A percentile compares a stretch with the other conserved stretches of the same genome.
phyloP scores from a whole-genome alignment of 169 alveolate species.

The Toxoplasma gondii region DNA sequence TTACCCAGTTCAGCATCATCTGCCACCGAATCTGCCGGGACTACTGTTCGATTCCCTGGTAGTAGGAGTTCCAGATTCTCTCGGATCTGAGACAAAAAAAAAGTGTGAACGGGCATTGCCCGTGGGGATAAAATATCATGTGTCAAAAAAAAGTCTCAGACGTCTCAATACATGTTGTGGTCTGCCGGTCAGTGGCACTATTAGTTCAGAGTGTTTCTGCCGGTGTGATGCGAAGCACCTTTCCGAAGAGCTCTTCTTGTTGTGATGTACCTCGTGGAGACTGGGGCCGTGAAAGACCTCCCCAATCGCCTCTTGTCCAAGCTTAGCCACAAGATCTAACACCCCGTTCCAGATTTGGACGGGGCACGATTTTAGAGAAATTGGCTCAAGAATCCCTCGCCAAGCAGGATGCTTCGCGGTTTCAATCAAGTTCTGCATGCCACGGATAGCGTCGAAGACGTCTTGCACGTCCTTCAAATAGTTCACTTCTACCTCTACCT shows the following conservation, averaged over 20 bases:
- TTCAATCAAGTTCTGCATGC: constrained; percentile 24
- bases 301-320: constrained; percentile 18
- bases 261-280: neutral
- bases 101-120: neutral
- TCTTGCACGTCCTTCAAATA: constrained; percentile 42
- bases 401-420: neutral
- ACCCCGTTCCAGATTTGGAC: constrained; percentile 54
- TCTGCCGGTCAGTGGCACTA: too few relatives aligned
- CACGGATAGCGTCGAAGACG: constrained; percentile 39
- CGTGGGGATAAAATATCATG: neutral
- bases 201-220: too few relatives aligned
- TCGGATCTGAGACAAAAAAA: neutral
- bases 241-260: neutral
- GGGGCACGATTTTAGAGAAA: constrained; percentile 51
- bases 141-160: neutral
- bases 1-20: neutral
- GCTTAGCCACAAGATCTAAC: constrained; percentile 36
- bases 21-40: neutral
- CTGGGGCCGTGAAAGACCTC: constrained; percentile 31
- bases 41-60: constrained; percentile 10
- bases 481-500: constrained; percentile 39
- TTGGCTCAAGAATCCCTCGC: constrained; percentile 50
- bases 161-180: too few relatives aligned
- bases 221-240: too few relatives aligned
- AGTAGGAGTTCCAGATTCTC: neutral